Evolutionary conservation across 768 basidiomycete species (phyloP), one percentile per base, ranked within the genome.

Genomic region (Amanita phalloides): DNA sequence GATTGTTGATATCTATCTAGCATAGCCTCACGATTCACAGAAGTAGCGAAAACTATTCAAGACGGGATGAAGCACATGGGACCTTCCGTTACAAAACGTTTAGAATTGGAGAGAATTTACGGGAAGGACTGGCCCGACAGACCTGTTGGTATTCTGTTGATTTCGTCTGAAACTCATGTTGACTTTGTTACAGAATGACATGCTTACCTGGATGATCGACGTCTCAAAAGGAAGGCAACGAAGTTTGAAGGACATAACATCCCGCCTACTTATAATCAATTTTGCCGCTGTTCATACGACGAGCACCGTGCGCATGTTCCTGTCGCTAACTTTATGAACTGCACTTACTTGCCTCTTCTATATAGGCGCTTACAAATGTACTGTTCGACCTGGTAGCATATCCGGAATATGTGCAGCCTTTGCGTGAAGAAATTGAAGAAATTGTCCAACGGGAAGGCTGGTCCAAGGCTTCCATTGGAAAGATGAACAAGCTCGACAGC

Each of bases 351-450:
- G 1, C 30, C 9, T 9, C 9, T 2, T 30, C 9, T 30, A 67
- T 17, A 66, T 68, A 30, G 30, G 9, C 30, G 30, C 30, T 30
- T 30, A 30, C 30, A 30, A 30, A 30, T 30, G 30, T 8, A 0
- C 49, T 74, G 9, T 70, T 62, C 45, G 57, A 72, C 20, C 58
- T 77, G 4, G 68, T 69, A 17, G 57, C 64, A 1, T 48, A 61
- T 23, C 68, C 71, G 1, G 56, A 66, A 11, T 66, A 68, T 44
- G 50, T 64, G 1, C 51, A 59, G 8, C 60, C 64, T 4, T 44
- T 79, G 3, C 67, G 76, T 0, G 68, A 71, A 51, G 77, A 80
- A 57, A 63, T 75, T 3, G 70, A 72, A 30, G 45, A 55, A n/a
- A 1, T 71, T 3, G 47, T 73, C 10, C 49, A 53, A 3, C 57